A percentile compares a stretch with the other conserved stretches of the same genome.
These are phyloP conservation scores for Sodiomyces alkalinus DNA, from an alignment of 2,329 filamentous ascomycete species.

Conservation along the genomic window DNA sequence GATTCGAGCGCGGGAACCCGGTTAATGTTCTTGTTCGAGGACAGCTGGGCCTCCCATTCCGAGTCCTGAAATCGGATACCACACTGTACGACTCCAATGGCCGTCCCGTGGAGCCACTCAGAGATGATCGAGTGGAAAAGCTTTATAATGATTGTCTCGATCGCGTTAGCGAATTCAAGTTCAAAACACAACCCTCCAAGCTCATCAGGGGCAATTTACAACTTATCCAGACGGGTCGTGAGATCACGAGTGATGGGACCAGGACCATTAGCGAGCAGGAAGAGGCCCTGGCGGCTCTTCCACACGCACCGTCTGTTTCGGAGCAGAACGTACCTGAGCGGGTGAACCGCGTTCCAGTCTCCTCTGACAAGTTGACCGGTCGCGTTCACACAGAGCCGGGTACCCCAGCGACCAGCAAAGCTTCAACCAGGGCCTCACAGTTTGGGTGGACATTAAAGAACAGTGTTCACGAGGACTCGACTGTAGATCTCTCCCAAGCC, in stretches of 20 bases:
- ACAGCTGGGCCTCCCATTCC: constrained; percentile 76
- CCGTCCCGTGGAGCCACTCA: constrained; percentile 57
- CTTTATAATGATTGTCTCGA: constrained; percentile 93
- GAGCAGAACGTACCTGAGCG: constrained; percentile 37
- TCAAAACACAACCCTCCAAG: constrained; percentile 53
- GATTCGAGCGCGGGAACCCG: constrained; percentile 90
- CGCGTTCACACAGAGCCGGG: constrained; percentile 57
- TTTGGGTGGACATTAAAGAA: constrained; percentile 73
- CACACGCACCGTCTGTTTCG: constrained; percentile 34
- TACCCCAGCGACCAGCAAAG: constrained; percentile 52
- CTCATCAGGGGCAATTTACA: constrained; percentile 72
- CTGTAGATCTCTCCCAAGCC: constrained; percentile 55
- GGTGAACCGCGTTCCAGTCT: constrained; percentile 45
- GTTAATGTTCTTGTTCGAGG: constrained; percentile 81
- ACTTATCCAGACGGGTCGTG: constrained; percentile 68
- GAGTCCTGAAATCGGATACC: constrained; percentile 63
- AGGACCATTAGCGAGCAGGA: constrained; percentile 62
- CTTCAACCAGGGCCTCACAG: constrained; percentile 58
- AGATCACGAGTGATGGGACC: constrained; percentile 54
- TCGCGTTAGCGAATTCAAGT: constrained; percentile 78
- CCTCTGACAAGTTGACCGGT: constrained; percentile 55
- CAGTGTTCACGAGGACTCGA: constrained; percentile 45
- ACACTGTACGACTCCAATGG: constrained; percentile 82
- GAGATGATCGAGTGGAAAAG: constrained; percentile 74
- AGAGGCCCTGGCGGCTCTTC: constrained; percentile 49